Conservation (phyloP, 2,329 filamentous ascomycete genomes). For the Aureobasidium uvarum region DNA sequence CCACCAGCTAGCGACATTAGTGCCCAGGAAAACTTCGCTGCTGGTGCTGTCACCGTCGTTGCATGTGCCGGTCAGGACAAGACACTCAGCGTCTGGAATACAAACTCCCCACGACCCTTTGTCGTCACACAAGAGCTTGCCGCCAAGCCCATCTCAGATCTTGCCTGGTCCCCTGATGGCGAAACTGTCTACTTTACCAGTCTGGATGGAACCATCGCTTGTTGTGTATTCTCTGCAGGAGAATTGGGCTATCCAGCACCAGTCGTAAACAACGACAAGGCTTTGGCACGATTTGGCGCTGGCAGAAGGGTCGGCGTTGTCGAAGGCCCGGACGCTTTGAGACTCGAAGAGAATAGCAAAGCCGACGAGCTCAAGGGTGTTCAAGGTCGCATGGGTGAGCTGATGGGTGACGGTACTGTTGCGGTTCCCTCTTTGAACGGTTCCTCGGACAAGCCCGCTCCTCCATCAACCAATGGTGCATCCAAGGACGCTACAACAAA, state of each 20-base stretch:
- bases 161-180: constrained; percentile 92
- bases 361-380: constrained; percentile 85
- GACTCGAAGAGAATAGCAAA: constrained; percentile 88
- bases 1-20: constrained; percentile 51
- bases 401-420: constrained; percentile 80
- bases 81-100: constrained; percentile 96
- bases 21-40: constrained; percentile 42
- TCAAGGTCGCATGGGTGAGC: constrained; percentile 93
- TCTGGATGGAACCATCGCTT: constrained; percentile 83
- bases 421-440: constrained; percentile 48
- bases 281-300: constrained; percentile 86
- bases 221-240: constrained; percentile 75
- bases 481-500: constrained; percentile 38
- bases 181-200: constrained; percentile 82
- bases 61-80: constrained; percentile 97
- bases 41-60: constrained; percentile 79
- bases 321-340: constrained; percentile 84
- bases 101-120: constrained; percentile 85
- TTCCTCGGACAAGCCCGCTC: constrained; percentile 31
- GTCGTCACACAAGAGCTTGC: constrained; percentile 87
- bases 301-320: constrained; percentile 87
- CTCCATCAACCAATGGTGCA: constrained; percentile 47
- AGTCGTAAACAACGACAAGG: constrained; percentile 85
- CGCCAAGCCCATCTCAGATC: constrained; percentile 87
- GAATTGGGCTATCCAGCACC: constrained; percentile 88